phyloP scores from a whole-genome alignment of 2,329 filamentous ascomycete species.

The Cladorrhinum sp. region DNA sequence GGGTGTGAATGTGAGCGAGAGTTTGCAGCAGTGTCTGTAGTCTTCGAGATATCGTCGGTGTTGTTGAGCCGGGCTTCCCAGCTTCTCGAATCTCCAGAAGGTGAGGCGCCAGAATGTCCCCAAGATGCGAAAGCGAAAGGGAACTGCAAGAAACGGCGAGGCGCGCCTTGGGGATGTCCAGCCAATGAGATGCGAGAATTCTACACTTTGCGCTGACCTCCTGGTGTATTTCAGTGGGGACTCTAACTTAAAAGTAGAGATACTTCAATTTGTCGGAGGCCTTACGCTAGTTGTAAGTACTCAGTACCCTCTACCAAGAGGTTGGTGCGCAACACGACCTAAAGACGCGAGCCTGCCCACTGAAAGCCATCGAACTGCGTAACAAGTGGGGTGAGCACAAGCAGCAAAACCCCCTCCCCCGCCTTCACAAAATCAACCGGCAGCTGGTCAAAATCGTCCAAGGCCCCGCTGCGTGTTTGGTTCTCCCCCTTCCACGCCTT shows the following conservation, averaged over 20 bases:
- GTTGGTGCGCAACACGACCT: background rate
- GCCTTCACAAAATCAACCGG: slow-evolving; percentile 29
- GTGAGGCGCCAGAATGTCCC: background rate
- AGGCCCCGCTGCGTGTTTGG: slow-evolving; percentile 20
- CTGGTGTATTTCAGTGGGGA: background rate
- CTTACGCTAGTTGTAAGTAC: background rate
- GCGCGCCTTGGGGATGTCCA: slow-evolving; percentile 16
- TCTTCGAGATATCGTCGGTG: background rate
- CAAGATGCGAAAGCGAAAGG: slow-evolving; percentile 4
- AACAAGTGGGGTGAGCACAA: slow-evolving; percentile 24
- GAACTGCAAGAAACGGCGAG: slow-evolving; percentile 18
- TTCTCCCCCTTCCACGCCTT: slow-evolving; percentile 7
- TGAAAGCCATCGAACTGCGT: slow-evolving; percentile 10
- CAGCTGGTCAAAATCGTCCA: slow-evolving; percentile 26
- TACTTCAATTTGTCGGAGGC: background rate
- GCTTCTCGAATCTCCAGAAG: background rate
- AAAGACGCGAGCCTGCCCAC: slow-evolving; percentile 1
- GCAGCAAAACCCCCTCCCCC: slow-evolving; percentile 31
- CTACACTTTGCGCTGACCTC: background rate
- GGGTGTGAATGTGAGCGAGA: background rate
- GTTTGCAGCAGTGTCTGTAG: background rate
- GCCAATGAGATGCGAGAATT: slow-evolving; percentile 14
- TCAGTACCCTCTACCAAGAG: background rate
- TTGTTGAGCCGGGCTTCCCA: background rate
- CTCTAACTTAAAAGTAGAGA: background rate